Percentiles rank a stretch among this genome's conserved stretches.
phyloP scores from a whole-genome alignment of 371 early-diverging fungal genomes.

The Rhizopus arrhizus region DNA sequence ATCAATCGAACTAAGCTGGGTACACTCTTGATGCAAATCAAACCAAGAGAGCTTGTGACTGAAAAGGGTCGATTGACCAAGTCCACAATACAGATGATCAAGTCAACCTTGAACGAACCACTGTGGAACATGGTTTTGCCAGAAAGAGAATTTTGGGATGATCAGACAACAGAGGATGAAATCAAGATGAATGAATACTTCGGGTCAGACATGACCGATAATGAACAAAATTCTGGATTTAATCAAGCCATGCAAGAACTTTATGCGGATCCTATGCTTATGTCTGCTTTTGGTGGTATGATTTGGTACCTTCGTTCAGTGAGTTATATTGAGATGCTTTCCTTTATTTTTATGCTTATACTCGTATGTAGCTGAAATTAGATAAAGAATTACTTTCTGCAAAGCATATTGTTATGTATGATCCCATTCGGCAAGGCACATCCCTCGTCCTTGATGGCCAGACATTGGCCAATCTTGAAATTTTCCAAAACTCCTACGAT shows the following conservation, averaged over 20 bases:
- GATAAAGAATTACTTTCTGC: constrained; percentile 85
- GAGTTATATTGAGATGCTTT: constrained; percentile 20
- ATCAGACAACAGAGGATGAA: constrained; percentile 67
- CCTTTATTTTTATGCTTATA: constrained; percentile 5
- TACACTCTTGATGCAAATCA: constrained; percentile 90
- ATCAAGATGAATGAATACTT: constrained; percentile 72
- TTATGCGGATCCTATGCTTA: constrained; percentile 42
- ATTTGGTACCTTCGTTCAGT: constrained; percentile 76
- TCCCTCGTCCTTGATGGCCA: constrained; percentile 92
- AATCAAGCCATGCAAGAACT: constrained; percentile 17
- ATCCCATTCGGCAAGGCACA: constrained; percentile 68
- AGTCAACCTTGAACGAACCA: constrained; percentile 63
- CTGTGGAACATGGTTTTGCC: constrained; percentile 75
- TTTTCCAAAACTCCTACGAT: constrained; percentile 87
- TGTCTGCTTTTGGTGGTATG: constrained; percentile 81
- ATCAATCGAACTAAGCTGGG: constrained; percentile 83
- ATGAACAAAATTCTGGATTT: constrained; percentile 1
- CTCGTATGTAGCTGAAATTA: constrained; percentile 65
- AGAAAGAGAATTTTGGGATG: constrained; percentile 86
- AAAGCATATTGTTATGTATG: constrained; percentile 78
- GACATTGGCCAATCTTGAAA: constrained; percentile 91
- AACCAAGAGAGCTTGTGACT: constrained; percentile 86
- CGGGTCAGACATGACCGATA: constrained; percentile 29
- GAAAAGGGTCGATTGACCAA: constrained; percentile 75
- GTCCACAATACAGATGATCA: constrained; percentile 71